Conservation (phyloP, 2,329 filamentous ascomycete species). For the Pestalotiopsis sp. region DNA sequence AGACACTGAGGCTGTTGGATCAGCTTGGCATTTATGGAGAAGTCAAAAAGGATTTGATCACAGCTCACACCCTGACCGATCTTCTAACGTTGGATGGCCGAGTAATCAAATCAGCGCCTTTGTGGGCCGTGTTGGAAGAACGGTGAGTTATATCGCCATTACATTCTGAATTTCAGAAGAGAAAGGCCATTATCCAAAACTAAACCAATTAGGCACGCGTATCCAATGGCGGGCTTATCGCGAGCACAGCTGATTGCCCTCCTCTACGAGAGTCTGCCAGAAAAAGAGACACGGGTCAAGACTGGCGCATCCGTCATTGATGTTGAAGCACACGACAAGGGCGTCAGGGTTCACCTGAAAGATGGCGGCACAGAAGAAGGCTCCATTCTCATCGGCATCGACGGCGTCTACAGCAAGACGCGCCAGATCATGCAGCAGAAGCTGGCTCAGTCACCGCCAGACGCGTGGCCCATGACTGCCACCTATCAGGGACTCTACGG, state of each 20-base stretch:
- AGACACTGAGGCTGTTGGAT: conserved; percentile 4
- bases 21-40: not conserved
- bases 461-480: not conserved
- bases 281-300: not conserved
- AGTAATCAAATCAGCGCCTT: not conserved
- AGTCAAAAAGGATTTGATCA: not conserved
- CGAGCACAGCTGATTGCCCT: not conserved
- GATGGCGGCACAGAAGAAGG: conserved; percentile 19
- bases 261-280: not conserved
- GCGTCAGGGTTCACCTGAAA: not conserved
- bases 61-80: not conserved
- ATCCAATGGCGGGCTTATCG: not conserved
- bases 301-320: not conserved
- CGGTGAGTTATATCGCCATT: not conserved
- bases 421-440: not conserved
- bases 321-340: not conserved
- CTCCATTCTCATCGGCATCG: conserved; percentile 12
- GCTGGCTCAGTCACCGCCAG: not conserved
- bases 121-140: not conserved
- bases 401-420: conserved; percentile 11
- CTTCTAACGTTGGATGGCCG: not conserved
- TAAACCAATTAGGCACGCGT: not conserved
- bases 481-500: not conserved
- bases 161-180: not conserved
- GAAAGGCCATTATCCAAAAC: not conserved